Evolutionary conservation across 331 rosid species (phyloP).

Genomic region (Phaseolus coccineus): DNA sequence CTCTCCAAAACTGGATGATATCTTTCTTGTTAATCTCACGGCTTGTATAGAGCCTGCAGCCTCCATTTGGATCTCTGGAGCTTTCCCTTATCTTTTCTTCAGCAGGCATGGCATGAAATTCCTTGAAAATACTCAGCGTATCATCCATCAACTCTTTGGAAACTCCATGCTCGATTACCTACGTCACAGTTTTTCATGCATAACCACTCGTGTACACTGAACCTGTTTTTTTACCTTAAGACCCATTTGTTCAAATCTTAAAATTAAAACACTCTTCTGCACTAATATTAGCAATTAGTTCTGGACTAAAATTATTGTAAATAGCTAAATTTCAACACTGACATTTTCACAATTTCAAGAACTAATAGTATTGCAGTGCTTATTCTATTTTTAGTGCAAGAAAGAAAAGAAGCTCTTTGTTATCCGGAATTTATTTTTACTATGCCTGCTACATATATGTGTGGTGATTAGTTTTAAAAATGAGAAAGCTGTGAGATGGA

Average conservation of each 20-base stretch:
- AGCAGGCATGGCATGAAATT: constrained; percentile 67
- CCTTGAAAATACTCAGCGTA: constrained; percentile 52
- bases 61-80: constrained; percentile 59
- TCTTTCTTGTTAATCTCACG: constrained; percentile 52
- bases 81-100: constrained; percentile 63
- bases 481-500: background rate
- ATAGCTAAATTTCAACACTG: no score
- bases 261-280: no score
- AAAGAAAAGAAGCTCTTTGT: no score
- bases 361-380: no score
- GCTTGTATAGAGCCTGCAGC: constrained; percentile 68
- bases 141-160: constrained; percentile 54
- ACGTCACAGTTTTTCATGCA: background rate
- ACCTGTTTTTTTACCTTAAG: no score
- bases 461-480: background rate
- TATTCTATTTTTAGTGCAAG: no score
- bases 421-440: no score
- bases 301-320: no score
- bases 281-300: no score
- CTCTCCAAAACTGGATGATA: constrained; percentile 66
- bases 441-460: no score
- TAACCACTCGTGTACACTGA: background rate
- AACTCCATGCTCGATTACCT: constrained; percentile 80
- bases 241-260: background rate
- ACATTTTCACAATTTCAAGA: no score